A percentile compares a stretch with the other conserved stretches of the same genome.
Evolutionary conservation across 306 rosid species (phyloP).

Genomic region (Alnus rubra): DNA sequence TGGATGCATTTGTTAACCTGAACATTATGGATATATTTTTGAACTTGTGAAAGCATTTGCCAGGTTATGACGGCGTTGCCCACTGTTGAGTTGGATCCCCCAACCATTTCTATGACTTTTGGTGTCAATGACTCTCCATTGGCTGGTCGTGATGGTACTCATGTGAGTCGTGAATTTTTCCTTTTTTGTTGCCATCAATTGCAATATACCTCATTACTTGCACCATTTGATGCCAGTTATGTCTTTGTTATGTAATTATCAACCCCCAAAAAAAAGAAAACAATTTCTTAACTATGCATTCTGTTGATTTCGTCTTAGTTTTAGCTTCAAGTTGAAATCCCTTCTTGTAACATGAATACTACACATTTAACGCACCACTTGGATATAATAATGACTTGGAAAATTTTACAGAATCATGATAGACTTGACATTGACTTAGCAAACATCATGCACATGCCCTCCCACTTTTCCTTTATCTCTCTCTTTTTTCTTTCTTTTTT

Average conservation of each 20-base stretch:
- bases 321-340: neutral
- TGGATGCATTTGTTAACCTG: neutral
- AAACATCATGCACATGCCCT: neutral
- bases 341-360: neutral
- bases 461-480: neutral
- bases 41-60: neutral
- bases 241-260: neutral
- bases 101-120: slow-evolving; percentile 98
- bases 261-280: no score
- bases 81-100: slow-evolving; percentile 91
- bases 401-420: neutral
- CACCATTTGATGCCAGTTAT: neutral
- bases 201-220: neutral
- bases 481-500: neutral
- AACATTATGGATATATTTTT: neutral
- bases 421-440: neutral
- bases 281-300: neutral
- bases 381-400: neutral
- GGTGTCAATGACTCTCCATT: slow-evolving; percentile 97
- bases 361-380: neutral
- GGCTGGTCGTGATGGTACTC: slow-evolving; percentile 97
- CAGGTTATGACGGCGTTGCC: slow-evolving; percentile 83
- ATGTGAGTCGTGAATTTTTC: slow-evolving; percentile 62
- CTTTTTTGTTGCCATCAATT: slow-evolving; percentile 18
- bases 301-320: neutral